Conservation (phyloP, 495 filamentous ascomycete genomes). For the Echria macrotheca region DNA sequence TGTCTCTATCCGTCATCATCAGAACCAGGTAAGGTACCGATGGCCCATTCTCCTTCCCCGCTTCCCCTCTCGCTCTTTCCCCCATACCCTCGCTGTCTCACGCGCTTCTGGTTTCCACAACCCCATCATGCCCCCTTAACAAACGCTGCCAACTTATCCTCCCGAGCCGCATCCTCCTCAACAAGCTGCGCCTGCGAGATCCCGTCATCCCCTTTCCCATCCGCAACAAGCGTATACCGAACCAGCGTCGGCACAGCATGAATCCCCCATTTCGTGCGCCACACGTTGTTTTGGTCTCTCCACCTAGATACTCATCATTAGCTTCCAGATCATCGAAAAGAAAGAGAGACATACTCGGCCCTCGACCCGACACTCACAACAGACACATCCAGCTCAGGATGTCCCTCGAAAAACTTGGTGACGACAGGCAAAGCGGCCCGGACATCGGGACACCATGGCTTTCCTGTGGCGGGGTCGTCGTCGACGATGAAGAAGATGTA, state of each 20-base stretch:
- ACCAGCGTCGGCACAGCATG: constrained; percentile 1
- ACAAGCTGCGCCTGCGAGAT: constrained; percentile 5
- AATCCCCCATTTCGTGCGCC: background rate
- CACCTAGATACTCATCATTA: background rate
- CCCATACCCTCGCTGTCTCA: too few species aligned
- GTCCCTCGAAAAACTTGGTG: background rate
- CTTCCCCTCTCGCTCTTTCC: too few species aligned
- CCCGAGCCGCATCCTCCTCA: background rate
- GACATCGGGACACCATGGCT: constrained; percentile 4
- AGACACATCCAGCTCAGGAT: background rate
- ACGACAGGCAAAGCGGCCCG: background rate
- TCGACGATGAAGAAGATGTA: constrained; percentile 5
- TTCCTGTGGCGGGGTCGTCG: background rate
- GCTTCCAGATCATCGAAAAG: background rate
- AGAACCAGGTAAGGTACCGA: too few species aligned
- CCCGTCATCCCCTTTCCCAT: background rate
- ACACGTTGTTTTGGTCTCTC: background rate
- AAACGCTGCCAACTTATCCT: background rate
- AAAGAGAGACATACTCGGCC: background rate
- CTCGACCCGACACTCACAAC: background rate
- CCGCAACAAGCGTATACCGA: background rate
- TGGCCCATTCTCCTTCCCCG: too few species aligned
- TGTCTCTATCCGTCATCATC: too few species aligned
- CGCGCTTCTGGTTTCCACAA: too few species aligned
- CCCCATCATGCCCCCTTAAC: background rate